Percentiles rank a stretch among this genome's conserved stretches.
Evolutionary conservation across 2,329 filamentous ascomycete genomes (phyloP).

Genomic region (Alternaria conjuncta): DNA sequence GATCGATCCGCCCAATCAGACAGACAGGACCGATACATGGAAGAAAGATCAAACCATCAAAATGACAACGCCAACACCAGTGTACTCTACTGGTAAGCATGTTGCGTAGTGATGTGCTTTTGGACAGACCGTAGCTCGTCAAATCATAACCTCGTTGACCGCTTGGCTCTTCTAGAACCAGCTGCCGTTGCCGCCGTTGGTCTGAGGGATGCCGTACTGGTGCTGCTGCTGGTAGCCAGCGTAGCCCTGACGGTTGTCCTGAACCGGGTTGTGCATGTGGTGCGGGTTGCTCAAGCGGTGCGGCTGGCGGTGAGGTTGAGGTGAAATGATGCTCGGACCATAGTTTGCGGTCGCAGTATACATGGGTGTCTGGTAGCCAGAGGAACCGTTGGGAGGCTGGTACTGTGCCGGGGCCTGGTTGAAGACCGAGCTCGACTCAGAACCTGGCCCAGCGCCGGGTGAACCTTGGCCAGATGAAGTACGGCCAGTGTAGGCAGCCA

Average conservation of each 20-base stretch:
- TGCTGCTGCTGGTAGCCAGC: slow-evolving; percentile 48
- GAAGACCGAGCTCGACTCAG: slow-evolving; percentile 28
- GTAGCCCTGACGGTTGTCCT: slow-evolving; percentile 48
- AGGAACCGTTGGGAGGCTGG: slow-evolving; percentile 11
- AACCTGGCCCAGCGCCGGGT: slow-evolving; percentile 35
- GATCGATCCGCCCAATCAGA: slow-evolving; percentile 28
- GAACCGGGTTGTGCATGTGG: slow-evolving; percentile 46
- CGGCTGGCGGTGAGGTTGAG: slow-evolving; percentile 41
- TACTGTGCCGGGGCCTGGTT: slow-evolving; percentile 20
- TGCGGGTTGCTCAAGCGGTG: slow-evolving; percentile 48
- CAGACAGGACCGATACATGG: slow-evolving; percentile 35
- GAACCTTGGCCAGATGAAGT: slow-evolving; percentile 31
- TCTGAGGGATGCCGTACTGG: slow-evolving; percentile 40
- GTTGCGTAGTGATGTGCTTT: slow-evolving; percentile 27
- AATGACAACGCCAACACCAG: slow-evolving; percentile 24
- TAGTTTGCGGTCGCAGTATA: slow-evolving; percentile 46
- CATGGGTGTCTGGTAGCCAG: slow-evolving; percentile 39
- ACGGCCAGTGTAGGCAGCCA: slow-evolving; percentile 41
- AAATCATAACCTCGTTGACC: slow-evolving; percentile 57
- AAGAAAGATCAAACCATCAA: slow-evolving; percentile 29
- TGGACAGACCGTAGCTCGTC: slow-evolving; percentile 54
- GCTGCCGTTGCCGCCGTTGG: slow-evolving; percentile 8
- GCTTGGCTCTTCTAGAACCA: slow-evolving; percentile 15
- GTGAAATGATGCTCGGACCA: slow-evolving; percentile 45
- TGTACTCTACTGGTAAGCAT: slow-evolving; percentile 28